phyloP scores from a whole-genome alignment of 306 rosid genomes.

The Datisca glomerata region DNA sequence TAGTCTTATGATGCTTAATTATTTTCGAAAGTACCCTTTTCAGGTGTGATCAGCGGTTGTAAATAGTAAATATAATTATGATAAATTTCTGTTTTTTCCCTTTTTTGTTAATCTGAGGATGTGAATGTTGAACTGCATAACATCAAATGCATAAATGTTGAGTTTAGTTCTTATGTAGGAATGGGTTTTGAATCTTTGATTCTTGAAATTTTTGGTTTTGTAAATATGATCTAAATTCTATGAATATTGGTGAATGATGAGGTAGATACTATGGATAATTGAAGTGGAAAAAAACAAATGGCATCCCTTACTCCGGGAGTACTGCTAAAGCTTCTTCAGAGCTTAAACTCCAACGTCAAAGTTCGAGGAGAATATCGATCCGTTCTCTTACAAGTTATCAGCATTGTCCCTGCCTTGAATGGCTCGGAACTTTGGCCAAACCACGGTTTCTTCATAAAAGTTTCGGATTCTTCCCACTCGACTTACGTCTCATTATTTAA shows the following conservation, averaged over 20 bases:
- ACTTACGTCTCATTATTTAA: conserved; percentile 70
- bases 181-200: neutral
- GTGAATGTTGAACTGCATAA: too few species aligned
- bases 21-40: too few species aligned
- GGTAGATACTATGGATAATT: conserved; percentile 12
- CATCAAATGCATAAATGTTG: too few species aligned
- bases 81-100: too few species aligned
- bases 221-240: neutral
- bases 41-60: too few species aligned
- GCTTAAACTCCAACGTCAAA: conserved; percentile 52
- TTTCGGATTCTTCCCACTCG: conserved; percentile 86
- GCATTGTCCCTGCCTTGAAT: conserved; percentile 74
- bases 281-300: conserved; percentile 25
- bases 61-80: too few species aligned
- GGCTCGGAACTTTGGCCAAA: conserved; percentile 95
- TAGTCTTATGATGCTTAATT: too few species aligned
- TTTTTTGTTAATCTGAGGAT: too few species aligned
- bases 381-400: conserved; percentile 72
- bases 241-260: conserved; percentile 8
- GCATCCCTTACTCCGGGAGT: conserved; percentile 85
- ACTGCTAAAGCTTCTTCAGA: conserved; percentile 72
- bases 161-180: neutral
- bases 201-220: neutral
- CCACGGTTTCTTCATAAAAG: conserved; percentile 78
- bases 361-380: conserved; percentile 79